Percentiles rank a stretch among this genome's conserved stretches.
phyloP scores from a whole-genome alignment of 371 early-diverging fungal genomes.

The Lichtheimia ramosa region DNA sequence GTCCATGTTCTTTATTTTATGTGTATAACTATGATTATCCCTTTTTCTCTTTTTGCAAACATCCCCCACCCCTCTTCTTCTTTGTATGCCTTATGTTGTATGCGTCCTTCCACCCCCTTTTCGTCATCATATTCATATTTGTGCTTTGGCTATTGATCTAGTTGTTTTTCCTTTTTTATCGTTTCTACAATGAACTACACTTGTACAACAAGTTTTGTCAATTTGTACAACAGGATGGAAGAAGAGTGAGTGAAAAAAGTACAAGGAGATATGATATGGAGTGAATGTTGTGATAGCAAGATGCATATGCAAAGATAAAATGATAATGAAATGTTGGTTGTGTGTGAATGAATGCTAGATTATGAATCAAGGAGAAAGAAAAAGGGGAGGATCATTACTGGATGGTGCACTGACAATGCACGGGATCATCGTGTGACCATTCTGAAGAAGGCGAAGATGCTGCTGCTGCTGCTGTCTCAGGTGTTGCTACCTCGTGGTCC shows the following conservation, averaged over 20 bases:
- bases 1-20: neutral
- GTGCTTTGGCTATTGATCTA: neutral
- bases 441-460: neutral
- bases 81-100: conserved; percentile 11
- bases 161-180: no score
- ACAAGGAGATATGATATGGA: neutral
- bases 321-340: neutral
- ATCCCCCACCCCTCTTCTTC: neutral
- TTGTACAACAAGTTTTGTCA: conserved; percentile 4
- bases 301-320: no score
- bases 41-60: no score
- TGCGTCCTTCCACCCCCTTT: neutral
- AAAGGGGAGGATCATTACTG: conserved; percentile 17
- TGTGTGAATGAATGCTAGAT: neutral
- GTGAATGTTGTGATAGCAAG: no score
- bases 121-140: neutral
- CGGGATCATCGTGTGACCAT: conserved; percentile 24
- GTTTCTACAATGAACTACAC: neutral
- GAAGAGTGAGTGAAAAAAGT: neutral
- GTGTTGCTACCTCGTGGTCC: neutral
- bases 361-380: neutral
- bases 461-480: neutral
- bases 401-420: conserved; percentile 36
- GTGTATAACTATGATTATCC: no score
- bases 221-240: conserved; percentile 5